Percentiles rank a stretch among this genome's conserved stretches.
phyloP scores from a whole-genome alignment of 129 eudicot genomes.

The Calendula officinalis region DNA sequence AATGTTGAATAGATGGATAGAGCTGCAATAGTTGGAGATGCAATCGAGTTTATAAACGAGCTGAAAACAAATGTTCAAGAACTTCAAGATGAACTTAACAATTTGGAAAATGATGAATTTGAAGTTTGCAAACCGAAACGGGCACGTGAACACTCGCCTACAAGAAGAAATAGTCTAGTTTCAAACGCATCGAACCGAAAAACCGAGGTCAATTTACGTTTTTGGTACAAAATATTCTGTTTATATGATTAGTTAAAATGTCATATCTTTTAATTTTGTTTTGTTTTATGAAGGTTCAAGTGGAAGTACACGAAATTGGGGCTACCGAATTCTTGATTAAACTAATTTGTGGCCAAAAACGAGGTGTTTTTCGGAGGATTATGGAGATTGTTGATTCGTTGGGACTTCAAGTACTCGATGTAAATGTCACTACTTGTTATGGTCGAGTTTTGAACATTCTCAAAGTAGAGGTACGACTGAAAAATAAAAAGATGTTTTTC shows the following conservation, averaged over 20 bases:
- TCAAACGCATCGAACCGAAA: slow-evolving; percentile 20
- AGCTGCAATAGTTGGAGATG: slow-evolving; percentile 75
- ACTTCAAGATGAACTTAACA: slow-evolving; percentile 49
- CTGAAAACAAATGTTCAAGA: slow-evolving; percentile 33
- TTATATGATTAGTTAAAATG: background rate
- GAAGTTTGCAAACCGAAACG: slow-evolving; percentile 32
- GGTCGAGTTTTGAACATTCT: slow-evolving; percentile 54
- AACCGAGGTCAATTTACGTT: slow-evolving; percentile 40
- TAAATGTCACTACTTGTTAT: slow-evolving; percentile 53
- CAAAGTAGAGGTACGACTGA: slow-evolving; percentile 48
- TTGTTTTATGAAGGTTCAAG: slow-evolving; percentile 47
- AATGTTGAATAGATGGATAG: slow-evolving; percentile 60
- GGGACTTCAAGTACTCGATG: slow-evolving; percentile 58
- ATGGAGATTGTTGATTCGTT: slow-evolving; percentile 55
- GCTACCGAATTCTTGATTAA: slow-evolving; percentile 48
- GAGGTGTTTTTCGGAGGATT: slow-evolving; percentile 51
- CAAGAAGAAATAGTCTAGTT: slow-evolving; percentile 19
- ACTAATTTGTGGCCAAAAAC: slow-evolving; percentile 38
- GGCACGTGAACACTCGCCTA: slow-evolving; percentile 9
- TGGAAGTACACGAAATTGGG: slow-evolving; percentile 59
- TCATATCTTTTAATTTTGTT: background rate
- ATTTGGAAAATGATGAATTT: slow-evolving; percentile 31
- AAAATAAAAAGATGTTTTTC: background rate
- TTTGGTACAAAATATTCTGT: background rate
- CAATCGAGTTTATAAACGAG: slow-evolving; percentile 68